A percentile compares a stretch with the other conserved stretches of the same genome.
These are phyloP conservation scores for Suillus bovinus DNA, from an alignment of 768 basidiomycete genomes.

Conservation along the genomic window DNA sequence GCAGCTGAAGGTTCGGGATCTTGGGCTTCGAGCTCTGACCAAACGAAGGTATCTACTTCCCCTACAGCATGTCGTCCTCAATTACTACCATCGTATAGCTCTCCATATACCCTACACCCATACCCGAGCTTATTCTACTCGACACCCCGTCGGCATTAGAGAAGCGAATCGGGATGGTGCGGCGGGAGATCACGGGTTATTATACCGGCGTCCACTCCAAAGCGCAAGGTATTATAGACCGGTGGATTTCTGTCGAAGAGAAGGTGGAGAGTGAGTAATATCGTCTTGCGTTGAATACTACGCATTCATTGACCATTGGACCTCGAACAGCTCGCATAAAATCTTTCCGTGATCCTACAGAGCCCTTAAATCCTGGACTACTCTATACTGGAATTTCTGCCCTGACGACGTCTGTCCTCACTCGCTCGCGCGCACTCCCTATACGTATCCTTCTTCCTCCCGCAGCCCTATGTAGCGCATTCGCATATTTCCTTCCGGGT, in stretches of 20 bases:
- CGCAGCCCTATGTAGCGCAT: slow-evolving; percentile 63
- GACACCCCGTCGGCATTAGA: slow-evolving; percentile 77
- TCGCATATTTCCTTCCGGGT: slow-evolving; percentile 85
- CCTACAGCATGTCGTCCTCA: neutral
- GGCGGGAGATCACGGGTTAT: slow-evolving; percentile 57
- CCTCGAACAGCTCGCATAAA: slow-evolving; percentile 68
- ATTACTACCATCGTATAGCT: slow-evolving; percentile 46
- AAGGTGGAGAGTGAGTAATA: slow-evolving; percentile 76
- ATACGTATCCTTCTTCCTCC: slow-evolving; percentile 78
- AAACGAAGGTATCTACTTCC: neutral
- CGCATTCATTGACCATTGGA: neutral
- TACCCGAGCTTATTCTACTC: slow-evolving; percentile 66
- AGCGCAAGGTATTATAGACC: slow-evolving; percentile 71
- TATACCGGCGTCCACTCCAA: slow-evolving; percentile 59
- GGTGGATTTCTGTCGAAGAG: slow-evolving; percentile 87
- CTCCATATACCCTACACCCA: slow-evolving; percentile 75
- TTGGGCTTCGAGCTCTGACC: neutral
- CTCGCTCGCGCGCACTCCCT: slow-evolving; percentile 72
- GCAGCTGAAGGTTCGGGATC: slow-evolving; percentile 2
- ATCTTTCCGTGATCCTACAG: slow-evolving; percentile 75
- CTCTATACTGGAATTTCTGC: slow-evolving; percentile 90
- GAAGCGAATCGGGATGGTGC: slow-evolving; percentile 67
- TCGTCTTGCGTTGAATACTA: neutral
- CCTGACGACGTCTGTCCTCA: slow-evolving; percentile 84
- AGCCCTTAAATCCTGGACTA: slow-evolving; percentile 84